Base-by-base conservation (phyloP, 805 yeast genomes). In the Zygotorulaspora florentina region DNA sequence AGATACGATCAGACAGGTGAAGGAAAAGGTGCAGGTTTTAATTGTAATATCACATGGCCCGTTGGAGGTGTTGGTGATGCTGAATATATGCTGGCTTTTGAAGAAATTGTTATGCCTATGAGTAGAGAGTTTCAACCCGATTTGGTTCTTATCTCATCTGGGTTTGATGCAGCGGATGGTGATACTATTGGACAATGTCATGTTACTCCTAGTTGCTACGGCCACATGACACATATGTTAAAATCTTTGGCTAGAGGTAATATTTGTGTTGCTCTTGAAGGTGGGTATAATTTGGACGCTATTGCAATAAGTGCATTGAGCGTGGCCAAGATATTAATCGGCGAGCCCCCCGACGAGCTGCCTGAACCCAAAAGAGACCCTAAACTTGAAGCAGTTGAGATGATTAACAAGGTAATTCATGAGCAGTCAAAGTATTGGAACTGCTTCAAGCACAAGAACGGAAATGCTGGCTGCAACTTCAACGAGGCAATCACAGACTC, bases 101-200 rank as follows among this genome's bases (percentile, higher is more conserved):
- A 81, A 54, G 81, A 81, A 57, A 82, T 91, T 13, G 77, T 93
- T 10, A 77, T 93, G 79, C 99, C 99, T 0, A 80, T 89, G 40
- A 84, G 93, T 44, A 68, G 81, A 46, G 99, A 93, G 64, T 93
- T 84, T 58, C 82, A 83, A 59, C 97, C 99, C 0, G 99, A 93
- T 68, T 73, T 93, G 52, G 91, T 90, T 3, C 87, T 93, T 29
- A 82, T 93, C 27, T 87, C 96, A 15, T 83, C 98, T 0, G 99
- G 99, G 0, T 93, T 93, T 58, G 99, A 93, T 69, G 99, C 99
- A 16, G 99, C 99, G 1, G 96, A 87, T 58, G 98, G 98, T 48
- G 99, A 93, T 66, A 83, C 88, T 47, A 87, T 93, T 52, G 99
- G 99, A 9, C 96, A 91, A 39, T 93, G 97, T 65, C 95, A 87